These are phyloP conservation scores for Serpula lacrymans DNA, from an alignment of 768 basidiomycete genomes.

Conservation along the genomic window DNA sequence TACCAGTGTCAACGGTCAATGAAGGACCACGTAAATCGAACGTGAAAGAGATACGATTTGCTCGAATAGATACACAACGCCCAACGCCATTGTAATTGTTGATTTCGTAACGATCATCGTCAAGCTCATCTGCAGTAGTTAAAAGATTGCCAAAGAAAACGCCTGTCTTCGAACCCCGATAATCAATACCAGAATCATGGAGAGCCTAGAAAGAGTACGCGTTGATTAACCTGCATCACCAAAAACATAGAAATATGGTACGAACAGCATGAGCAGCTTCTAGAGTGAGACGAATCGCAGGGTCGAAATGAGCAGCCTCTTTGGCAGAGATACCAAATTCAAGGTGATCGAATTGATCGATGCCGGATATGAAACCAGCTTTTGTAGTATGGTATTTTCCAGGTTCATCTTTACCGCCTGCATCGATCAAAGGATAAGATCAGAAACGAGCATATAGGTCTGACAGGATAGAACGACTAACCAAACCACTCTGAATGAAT, in stretches of 20 bases:
- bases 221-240: too few relatives aligned
- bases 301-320: constrained; percentile 28
- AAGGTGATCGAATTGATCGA: constrained; percentile 32
- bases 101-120: constrained; percentile 25
- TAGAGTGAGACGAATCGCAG: constrained; percentile 26
- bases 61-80: constrained; percentile 25
- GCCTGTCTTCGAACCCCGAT: constrained; percentile 13
- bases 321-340: constrained; percentile 32
- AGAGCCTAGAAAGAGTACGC: too few relatives aligned
- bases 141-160: constrained; percentile 19
- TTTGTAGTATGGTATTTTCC: constrained; percentile 27
- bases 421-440: neutral
- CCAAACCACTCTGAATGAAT: constrained; percentile 29
- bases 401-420: constrained; percentile 28
- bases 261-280: constrained; percentile 28
- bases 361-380: constrained; percentile 25
- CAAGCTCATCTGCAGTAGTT: constrained; percentile 23
- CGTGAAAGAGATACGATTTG: constrained; percentile 10
- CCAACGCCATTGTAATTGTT: constrained; percentile 26
- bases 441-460: neutral
- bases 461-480: too few relatives aligned
- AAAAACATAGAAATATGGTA: neutral
- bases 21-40: neutral
- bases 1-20: neutral
- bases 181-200: constrained; percentile 15